phyloP scores from a whole-genome alignment of 495 filamentous ascomycete species.

The Penicillium maclennaniae region DNA sequence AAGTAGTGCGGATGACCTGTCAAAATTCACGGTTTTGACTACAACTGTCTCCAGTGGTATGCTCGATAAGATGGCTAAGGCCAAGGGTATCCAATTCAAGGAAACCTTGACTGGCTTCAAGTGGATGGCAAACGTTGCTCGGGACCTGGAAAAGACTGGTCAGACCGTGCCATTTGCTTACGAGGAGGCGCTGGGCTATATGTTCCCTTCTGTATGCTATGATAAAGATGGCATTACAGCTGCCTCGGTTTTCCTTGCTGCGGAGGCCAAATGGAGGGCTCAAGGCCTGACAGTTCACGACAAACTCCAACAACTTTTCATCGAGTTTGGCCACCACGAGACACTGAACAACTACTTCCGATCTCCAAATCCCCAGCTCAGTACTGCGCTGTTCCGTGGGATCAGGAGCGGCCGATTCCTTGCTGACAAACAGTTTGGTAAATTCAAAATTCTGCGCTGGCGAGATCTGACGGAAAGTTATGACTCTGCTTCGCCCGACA shows the following conservation, averaged over 20 bases:
- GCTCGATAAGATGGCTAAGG: constrained; percentile 56
- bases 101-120: constrained; percentile 76
- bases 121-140: constrained; percentile 58
- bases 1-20: constrained; percentile 16
- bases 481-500: constrained; percentile 54
- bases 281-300: constrained; percentile 54
- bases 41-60: constrained; percentile 65
- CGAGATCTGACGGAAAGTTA: constrained; percentile 64
- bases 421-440: constrained; percentile 43
- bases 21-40: constrained; percentile 52
- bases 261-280: constrained; percentile 49
- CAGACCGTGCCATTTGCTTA: constrained; percentile 58
- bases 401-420: constrained; percentile 50
- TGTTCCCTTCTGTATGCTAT: constrained; percentile 61
- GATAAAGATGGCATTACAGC: constrained; percentile 72
- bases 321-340: constrained; percentile 60
- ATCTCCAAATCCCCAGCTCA: constrained; percentile 52
- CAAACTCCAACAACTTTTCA: constrained; percentile 60
- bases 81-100: constrained; percentile 53
- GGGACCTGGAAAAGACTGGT: constrained; percentile 41
- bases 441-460: constrained; percentile 55
- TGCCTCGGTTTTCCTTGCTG: constrained; percentile 59
- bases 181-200: constrained; percentile 73
- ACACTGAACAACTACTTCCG: constrained; percentile 66
- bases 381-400: constrained; percentile 49